Conservation (phyloP, 164 flowering plant species). For the Warburgia ugandensis region DNA sequence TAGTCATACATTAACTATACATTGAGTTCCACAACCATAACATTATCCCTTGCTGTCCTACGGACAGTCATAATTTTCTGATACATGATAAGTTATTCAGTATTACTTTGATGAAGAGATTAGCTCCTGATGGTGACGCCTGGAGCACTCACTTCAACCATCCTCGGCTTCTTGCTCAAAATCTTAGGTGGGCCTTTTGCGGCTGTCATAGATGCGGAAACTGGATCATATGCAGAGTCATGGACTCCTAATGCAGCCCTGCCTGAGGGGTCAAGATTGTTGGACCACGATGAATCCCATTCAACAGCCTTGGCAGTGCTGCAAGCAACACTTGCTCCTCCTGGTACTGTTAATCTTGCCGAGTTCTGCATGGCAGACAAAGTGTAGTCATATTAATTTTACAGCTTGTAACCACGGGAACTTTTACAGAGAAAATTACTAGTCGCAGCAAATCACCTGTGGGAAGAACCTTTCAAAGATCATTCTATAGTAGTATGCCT, state of each 20-base stretch:
- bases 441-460: conserved; percentile 42
- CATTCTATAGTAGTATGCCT: conserved; percentile 88
- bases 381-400: background rate
- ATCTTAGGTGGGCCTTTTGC: conserved; percentile 23
- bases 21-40: background rate
- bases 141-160: conserved; percentile 34
- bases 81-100: background rate
- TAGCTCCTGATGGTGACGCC: conserved; percentile 42
- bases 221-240: conserved; percentile 48
- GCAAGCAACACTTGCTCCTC: conserved; percentile 93
- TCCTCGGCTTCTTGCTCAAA: conserved; percentile 28
- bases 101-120: background rate
- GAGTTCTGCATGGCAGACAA: conserved; percentile 53
- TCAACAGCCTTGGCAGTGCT: conserved; percentile 88
- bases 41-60: background rate
- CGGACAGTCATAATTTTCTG: background rate
- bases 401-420: no score
- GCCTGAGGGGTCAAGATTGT: conserved; percentile 90
- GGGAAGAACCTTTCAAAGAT: conserved; percentile 92
- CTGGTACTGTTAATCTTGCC: conserved; percentile 74
- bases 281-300: conserved; percentile 86
- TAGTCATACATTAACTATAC: background rate
- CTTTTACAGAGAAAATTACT: background rate
- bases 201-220: conserved; percentile 1
- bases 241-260: conserved; percentile 91